Conservation (phyloP, 163 green algal species). For the Chlamydomonas reinhardtii region DNA sequence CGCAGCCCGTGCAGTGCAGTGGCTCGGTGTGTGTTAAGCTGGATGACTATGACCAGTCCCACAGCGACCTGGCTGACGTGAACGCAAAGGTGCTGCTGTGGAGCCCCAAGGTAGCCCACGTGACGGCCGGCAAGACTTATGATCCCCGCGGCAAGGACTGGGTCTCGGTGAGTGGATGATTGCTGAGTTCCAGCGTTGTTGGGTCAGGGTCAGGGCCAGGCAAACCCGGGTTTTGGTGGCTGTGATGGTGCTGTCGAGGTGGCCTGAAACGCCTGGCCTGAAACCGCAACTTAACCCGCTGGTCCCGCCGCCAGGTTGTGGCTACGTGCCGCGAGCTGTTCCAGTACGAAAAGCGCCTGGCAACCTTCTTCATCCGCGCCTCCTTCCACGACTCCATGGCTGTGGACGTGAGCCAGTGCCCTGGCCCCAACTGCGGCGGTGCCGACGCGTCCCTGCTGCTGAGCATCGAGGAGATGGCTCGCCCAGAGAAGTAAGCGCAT, state of each 20-base stretch:
- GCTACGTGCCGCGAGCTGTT: background rate
- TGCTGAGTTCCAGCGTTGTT: background rate
- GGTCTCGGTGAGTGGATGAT: background rate
- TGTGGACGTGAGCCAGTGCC: slow-evolving; percentile 3
- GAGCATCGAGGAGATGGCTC: slow-evolving; percentile 11
- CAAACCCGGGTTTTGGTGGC: too few relatives aligned
- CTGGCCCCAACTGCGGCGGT: slow-evolving; percentile 19
- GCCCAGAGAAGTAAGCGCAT: slow-evolving; percentile 20
- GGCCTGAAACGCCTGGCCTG: too few relatives aligned
- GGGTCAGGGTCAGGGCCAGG: too few relatives aligned
- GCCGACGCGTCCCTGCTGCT: slow-evolving; percentile 27
- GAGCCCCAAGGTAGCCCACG: background rate
- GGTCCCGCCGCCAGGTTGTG: background rate
- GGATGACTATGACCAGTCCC: background rate
- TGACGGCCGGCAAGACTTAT: background rate
- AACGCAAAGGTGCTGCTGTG: slow-evolving; percentile 22
- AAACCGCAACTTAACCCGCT: too few relatives aligned
- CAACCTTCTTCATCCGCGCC: slow-evolving; percentile 27
- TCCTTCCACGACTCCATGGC: slow-evolving; percentile 47
- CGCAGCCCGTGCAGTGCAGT: background rate
- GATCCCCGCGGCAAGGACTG: slow-evolving; percentile 17
- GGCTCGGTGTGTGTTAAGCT: background rate
- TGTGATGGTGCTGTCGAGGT: too few relatives aligned
- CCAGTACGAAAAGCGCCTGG: slow-evolving; percentile 25
- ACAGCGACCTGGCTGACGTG: background rate